Percentiles rank a stretch among this genome's conserved stretches.
Evolutionary conservation across 1,139 yeast genomes (phyloP).

Genomic region (Meyerozyma elateridarum): DNA sequence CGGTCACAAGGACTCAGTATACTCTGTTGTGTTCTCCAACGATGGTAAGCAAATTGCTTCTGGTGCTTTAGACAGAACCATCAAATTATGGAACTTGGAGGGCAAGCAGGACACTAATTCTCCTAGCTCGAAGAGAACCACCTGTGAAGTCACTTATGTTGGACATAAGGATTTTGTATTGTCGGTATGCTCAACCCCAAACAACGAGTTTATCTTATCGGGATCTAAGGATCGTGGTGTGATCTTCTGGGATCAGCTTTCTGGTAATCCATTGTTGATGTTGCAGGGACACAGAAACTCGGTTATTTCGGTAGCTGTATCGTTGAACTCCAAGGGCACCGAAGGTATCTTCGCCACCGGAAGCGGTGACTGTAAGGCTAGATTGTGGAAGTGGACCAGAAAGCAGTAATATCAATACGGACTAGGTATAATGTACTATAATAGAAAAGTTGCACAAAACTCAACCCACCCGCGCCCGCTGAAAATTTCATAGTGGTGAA

Average conservation of each 20-base stretch:
- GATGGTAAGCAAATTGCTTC: conserved; percentile 91
- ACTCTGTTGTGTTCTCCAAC: conserved; percentile 90
- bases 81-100: conserved; percentile 88
- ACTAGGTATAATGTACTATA: conserved; percentile 1
- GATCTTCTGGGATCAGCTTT: conserved; percentile 90
- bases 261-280: conserved; percentile 93
- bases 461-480: not conserved
- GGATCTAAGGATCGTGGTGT: conserved; percentile 98
- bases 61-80: conserved; percentile 94
- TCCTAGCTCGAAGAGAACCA: conserved; percentile 38
- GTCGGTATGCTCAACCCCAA: conserved; percentile 92
- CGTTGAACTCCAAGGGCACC: conserved; percentile 64
- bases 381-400: conserved; percentile 82
- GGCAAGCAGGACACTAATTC: conserved; percentile 47
- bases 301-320: conserved; percentile 90
- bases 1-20: conserved; percentile 95
- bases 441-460: conserved; percentile 4
- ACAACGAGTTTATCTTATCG: conserved; percentile 84
- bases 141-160: conserved; percentile 87
- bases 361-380: conserved; percentile 94
- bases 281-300: conserved; percentile 96
- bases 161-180: conserved; percentile 97
- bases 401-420: conserved; percentile 10
- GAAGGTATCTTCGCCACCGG: conserved; percentile 93
- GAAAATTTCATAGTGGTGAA: not conserved